A percentile compares a stretch with the other conserved stretches of the same genome.
phyloP scores from a whole-genome alignment of 208 protist species.

The Novymonas esmeraldas region DNA sequence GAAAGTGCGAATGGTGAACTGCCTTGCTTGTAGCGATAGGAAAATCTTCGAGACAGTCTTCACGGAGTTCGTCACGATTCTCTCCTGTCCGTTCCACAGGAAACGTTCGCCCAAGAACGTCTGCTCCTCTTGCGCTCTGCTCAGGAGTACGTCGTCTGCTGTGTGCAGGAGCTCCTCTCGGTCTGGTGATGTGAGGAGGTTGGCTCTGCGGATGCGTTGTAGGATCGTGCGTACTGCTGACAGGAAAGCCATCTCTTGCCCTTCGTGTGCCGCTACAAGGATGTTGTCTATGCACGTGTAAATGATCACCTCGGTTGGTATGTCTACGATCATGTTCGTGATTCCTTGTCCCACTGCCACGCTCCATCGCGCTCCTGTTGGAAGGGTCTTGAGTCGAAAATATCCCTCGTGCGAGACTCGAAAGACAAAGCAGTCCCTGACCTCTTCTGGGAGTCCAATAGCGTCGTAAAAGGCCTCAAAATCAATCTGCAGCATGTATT shows the following conservation, averaged over 20 bases:
- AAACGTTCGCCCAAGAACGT: neutral
- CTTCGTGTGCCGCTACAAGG: neutral
- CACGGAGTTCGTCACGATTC: no score
- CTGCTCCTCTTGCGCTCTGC: neutral
- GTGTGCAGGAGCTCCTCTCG: neutral
- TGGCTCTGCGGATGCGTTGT: neutral
- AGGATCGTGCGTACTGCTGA: slow-evolving; percentile 2
- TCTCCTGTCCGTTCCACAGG: neutral
- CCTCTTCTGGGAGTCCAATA: neutral
- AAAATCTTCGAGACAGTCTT: no score
- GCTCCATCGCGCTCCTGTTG: slow-evolving; percentile 21
- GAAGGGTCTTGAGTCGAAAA: neutral
- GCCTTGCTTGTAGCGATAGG: no score
- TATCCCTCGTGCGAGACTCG: neutral
- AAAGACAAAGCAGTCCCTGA: neutral
- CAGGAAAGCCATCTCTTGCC: neutral
- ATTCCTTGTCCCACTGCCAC: neutral
- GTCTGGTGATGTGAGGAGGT: slow-evolving; percentile 2
- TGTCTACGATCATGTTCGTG: neutral
- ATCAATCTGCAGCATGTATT: neutral
- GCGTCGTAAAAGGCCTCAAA: neutral
- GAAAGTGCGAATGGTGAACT: no score
- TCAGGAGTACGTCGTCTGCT: neutral
- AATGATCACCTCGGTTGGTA: neutral
- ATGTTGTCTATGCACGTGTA: slow-evolving; percentile 1